Evolutionary conservation across 148 eudicot genomes (phyloP).

Genomic region (Cornus suecica): DNA sequence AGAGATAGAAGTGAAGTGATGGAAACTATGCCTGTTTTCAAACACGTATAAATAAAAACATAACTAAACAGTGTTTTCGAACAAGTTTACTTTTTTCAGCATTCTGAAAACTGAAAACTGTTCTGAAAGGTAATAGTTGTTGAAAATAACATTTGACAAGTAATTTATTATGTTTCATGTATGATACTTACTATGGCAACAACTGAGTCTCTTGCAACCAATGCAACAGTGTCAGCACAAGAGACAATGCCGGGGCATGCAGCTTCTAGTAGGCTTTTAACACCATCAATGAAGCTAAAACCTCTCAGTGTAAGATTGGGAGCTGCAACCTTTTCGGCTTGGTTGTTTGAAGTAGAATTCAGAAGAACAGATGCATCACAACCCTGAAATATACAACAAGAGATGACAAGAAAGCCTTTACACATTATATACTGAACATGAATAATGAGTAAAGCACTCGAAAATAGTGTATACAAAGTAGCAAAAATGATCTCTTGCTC

Average conservation of each 20-base stretch:
- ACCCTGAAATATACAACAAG: conserved; percentile 31
- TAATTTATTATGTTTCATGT: neutral
- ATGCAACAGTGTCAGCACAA: conserved; percentile 43
- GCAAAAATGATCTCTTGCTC: no score
- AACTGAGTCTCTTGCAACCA: conserved; percentile 43
- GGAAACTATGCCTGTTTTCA: neutral
- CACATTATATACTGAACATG: neutral
- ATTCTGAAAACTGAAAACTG: no score
- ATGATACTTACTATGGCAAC: no score
- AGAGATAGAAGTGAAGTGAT: neutral
- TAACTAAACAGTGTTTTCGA: no score
- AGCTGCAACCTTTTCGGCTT: conserved; percentile 30
- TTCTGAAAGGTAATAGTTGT: no score
- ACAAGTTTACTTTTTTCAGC: no score
- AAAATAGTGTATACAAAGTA: neutral
- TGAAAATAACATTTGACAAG: no score
- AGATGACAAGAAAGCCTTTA: neutral
- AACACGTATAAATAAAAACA: no score
- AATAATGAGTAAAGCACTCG: neutral
- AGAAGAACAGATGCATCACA: conserved; percentile 50
- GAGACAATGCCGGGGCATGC: conserved; percentile 55
- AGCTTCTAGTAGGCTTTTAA: conserved; percentile 40
- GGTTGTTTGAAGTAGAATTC: conserved; percentile 31
- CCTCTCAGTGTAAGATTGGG: conserved; percentile 40
- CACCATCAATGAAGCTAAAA: conserved; percentile 36